phyloP scores from a whole-genome alignment of 1,139 yeast genomes.

The Nakaseomyces bracarensis region DNA sequence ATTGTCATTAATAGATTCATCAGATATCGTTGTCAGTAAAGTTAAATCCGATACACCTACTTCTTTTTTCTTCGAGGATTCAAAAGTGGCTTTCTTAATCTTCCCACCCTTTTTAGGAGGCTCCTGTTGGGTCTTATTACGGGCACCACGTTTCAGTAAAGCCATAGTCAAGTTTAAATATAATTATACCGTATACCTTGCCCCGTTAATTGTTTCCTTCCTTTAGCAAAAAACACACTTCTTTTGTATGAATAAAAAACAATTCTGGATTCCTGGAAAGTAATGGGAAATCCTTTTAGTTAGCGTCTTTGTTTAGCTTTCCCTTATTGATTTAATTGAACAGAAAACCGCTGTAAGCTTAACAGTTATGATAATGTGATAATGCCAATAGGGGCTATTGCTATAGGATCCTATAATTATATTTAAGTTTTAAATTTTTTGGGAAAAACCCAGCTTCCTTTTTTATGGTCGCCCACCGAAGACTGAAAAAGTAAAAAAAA shows the following conservation, averaged over 20 bases:
- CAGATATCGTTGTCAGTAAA: constrained; percentile 76
- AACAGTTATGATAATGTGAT: background rate
- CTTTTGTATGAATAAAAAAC: no score
- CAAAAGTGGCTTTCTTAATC: constrained; percentile 85
- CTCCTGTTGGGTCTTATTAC: constrained; percentile 46
- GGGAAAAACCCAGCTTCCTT: background rate
- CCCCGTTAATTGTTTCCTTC: background rate
- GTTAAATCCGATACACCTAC: constrained; percentile 96
- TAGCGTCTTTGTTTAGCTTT: no score
- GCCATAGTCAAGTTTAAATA: constrained; percentile 43
- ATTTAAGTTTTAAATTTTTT: background rate
- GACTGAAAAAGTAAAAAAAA: background rate
- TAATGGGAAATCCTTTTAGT: no score
- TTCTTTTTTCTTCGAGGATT: constrained; percentile 78
- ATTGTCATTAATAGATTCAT: constrained; percentile 89
- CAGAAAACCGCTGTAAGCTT: no score
- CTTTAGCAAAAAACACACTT: no score
- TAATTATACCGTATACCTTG: no score
- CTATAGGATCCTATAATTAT: background rate
- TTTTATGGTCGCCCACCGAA: background rate
- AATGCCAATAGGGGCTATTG: background rate
- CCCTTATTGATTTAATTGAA: background rate
- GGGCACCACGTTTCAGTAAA: constrained; percentile 63
- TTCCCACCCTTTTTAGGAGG: constrained; percentile 41
- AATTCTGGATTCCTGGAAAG: no score